Evolutionary conservation across 1,139 yeast genomes (phyloP), one percentile per base, ranked within the genome.

Genomic region (Kluyveromyces sp.): DNA sequence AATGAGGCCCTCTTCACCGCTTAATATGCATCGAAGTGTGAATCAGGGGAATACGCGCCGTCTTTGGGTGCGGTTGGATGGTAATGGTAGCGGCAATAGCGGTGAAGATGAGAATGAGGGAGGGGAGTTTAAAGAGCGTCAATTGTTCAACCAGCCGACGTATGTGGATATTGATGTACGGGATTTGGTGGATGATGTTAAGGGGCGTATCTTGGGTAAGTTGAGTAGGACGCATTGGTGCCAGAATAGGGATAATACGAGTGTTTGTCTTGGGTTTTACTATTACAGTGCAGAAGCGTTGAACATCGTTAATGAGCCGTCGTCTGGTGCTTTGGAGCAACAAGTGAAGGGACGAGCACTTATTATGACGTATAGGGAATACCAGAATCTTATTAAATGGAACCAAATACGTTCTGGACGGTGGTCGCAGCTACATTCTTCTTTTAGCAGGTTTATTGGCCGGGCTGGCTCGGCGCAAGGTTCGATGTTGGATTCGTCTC

Each of bases 131-230:
- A 2, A n/a, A 7, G 37, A 40, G 6, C 35, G 37, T 21, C 25
- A 10, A 30, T 10, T 34, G 4, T 41, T 6, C 26, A 41, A 34
- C 21, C 43, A 41, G 28, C 35, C 43, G 5, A 41, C 43, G 15
- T 33, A 26, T 28, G 47, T 62, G 3, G 50, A 50, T n/a, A 56
- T 59, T 41, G 53, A 53, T 39, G 60, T 56, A 34, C 34, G 45
- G 25, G 66, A 62, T 45, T 58, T 60, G 3, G 42, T 62, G 2
- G 66, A 62, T 49, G 65, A 61, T 48, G 47, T 62, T 34, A 62
- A 62, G 47, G 49, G 49, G 5, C 55, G 52, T 34, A 39, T 62
- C n/a, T 48, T 62, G 10, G 46, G 48, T 7, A 57, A 53, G 42
- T 45, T 61, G 30, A 52, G 46, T 34, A 30, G 42, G 27, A 48